A percentile compares a stretch with the other conserved stretches of the same genome.
Evolutionary conservation across 768 basidiomycete species (phyloP).

Genomic region (Leccinum variicolor): DNA sequence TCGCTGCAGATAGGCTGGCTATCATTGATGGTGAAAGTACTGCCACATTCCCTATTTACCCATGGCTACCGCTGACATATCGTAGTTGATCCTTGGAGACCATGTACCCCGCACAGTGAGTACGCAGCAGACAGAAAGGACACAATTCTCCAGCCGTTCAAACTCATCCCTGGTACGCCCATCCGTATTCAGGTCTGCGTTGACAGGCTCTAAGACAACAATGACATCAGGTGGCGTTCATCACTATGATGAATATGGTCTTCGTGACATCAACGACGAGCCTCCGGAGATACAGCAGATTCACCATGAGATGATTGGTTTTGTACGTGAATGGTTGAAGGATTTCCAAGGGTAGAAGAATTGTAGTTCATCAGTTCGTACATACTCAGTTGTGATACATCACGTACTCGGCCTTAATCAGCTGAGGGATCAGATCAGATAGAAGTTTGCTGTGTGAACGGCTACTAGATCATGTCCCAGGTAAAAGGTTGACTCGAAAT

Average conservation of each 20-base stretch:
- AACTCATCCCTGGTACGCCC: slow-evolving; percentile 77
- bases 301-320: slow-evolving; percentile 74
- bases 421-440: too few relatives aligned
- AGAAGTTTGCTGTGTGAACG: not conserved
- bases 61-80: not conserved
- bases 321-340: slow-evolving; percentile 74
- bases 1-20: slow-evolving; percentile 77
- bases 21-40: slow-evolving; percentile 84
- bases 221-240: slow-evolving; percentile 62
- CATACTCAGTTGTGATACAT: not conserved
- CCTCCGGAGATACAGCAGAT: slow-evolving; percentile 77
- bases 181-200: not conserved
- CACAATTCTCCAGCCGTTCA: slow-evolving; percentile 75
- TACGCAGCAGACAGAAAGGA: slow-evolving; percentile 67
- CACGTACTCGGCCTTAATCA: not conserved
- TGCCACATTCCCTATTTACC: slow-evolving; percentile 3
- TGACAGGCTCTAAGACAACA: not conserved
- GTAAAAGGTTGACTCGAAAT: too few relatives aligned
- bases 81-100: slow-evolving; percentile 87
- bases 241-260: slow-evolving; percentile 70
- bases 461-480: not conserved
- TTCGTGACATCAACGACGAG: slow-evolving; percentile 55
- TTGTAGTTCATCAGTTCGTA: not conserved
- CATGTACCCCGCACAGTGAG: slow-evolving; percentile 77
- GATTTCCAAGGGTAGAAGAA: slow-evolving; percentile 32